phyloP scores from a whole-genome alignment of 1,284 basidiomycete species.

The Cutaneotrichosporon curvatum region DNA sequence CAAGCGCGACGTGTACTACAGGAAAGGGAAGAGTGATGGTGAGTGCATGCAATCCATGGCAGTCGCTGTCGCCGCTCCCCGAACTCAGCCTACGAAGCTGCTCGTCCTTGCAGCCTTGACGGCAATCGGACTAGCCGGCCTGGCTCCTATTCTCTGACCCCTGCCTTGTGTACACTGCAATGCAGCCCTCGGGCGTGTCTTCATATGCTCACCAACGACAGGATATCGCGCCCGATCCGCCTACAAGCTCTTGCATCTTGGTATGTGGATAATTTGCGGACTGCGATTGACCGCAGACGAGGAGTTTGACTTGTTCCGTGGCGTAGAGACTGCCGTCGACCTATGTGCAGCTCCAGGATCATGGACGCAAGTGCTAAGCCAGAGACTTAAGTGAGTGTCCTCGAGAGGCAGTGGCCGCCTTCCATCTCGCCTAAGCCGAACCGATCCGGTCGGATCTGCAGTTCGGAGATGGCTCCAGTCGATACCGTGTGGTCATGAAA shows the following conservation, averaged over 20 bases:
- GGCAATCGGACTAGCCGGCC: no score
- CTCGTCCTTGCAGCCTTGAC: no score
- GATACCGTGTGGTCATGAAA: no score
- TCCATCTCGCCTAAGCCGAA: neutral
- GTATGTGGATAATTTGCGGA: constrained; percentile 1
- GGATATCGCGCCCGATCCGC: constrained; percentile 54
- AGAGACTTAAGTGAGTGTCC: constrained; percentile 40
- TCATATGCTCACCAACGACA: constrained; percentile 4
- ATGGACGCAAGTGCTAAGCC: constrained; percentile 42
- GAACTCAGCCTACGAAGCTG: no score
- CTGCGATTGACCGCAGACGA: constrained; percentile 42
- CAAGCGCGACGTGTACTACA: constrained; percentile 53
- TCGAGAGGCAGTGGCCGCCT: no score
- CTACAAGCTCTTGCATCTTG: constrained; percentile 49
- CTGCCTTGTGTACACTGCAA: neutral
- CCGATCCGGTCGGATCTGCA: neutral
- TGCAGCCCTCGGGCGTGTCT: no score
- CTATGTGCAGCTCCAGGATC: constrained; percentile 55
- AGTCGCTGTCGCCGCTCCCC: no score
- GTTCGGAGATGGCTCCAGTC: no score
- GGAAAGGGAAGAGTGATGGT: constrained; percentile 43
- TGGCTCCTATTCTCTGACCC: neutral
- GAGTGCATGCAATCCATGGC: no score
- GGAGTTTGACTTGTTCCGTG: constrained; percentile 50
- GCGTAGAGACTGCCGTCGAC: constrained; percentile 50